Evolutionary conservation across 2,329 filamentous ascomycete genomes (phyloP), one percentile per base, ranked within the genome.

Genomic region (Bisporella sp.): DNA sequence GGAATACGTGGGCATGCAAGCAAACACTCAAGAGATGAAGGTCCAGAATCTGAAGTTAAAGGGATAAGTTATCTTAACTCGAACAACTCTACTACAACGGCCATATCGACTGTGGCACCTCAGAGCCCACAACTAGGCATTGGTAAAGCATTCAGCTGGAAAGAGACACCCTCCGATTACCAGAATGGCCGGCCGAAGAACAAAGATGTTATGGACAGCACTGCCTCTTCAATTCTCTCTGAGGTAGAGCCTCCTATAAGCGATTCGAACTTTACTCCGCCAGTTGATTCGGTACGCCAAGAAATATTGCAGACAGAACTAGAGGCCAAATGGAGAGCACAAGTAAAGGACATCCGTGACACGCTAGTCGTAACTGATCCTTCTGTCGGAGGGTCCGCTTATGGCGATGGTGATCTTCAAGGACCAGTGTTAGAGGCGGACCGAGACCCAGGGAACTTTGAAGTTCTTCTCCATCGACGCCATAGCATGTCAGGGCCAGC

Each of bases 151-250:
- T 84, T 84, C 55, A 79, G 77, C 0, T 84, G 81, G 82, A 83
- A 81, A 61, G 77, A 73, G 49, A 84, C 78, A 57, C 81, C 80
- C 0, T 77, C 79, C 45, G 79, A 84, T 47, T 83, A 84, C 55
- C 66, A 63, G 21, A 63, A 64, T 54, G 64, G 62, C 1, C 41
- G 50, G 43, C 55, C 56, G 13, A 64, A 62, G 45, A 40, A 45
- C 3, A 62, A 59, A 44, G 53, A 56, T 21, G 31, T 47, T 13
- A 9, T 49, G 4, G 45, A 50, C 9, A 47, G 48, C 29, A 42
- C 47, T 12, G 40, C 50, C 6, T 49, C 53, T 13, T 50, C 47
- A 12, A 42, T 31, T n/a, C 29, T 43, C 9, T 47, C 41, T 30
- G 56, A 51, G 21, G 50, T 52, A 9, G 56, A 58, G 37, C 50